Base-by-base conservation (phyloP, 1,139 yeast species). In the Nakaseomyces glabratus region DNA sequence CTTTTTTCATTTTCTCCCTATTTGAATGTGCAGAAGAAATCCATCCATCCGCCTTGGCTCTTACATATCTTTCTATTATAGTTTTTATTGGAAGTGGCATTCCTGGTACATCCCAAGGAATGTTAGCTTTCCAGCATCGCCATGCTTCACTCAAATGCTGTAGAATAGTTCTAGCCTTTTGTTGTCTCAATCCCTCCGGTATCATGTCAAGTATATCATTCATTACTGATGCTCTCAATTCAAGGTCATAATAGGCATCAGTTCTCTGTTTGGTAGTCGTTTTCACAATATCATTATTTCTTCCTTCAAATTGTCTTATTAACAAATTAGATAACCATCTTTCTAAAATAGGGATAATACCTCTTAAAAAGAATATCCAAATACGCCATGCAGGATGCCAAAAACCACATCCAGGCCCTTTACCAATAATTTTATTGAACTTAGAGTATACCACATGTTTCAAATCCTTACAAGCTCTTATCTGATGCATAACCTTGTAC, bases 301-400 rank as follows among this genome's bases (percentile, higher is more conserved):
- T 74, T 11, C 99, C 99, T 62, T 88, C 97, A 56, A 93, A 90
- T 55, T 88, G 98, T 46, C 99, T 73, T 1, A 94, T 81, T 28
- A 93, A 64, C 39, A 93, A 65, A 47, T 93, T 93, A 0, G 95
- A 95, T 18, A 93, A 63, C 98, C 98, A 93, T 57, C 96, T 66
- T 57, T 93, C 98, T 12, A 93, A 63, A 31, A 90, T 60, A 0
- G 99, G 98, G 20, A 86, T 80, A n/a, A 79, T 80, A 11, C 99
- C 99, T 49, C 98, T 67, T 61, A 90, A 61, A 57, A 90, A 90
- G 39, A 78, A 82, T 3, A 93, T 64, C 99, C 98, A 93, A 1
- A 88, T 93, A 47, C 96, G 68, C 98, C 98, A 90, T 1, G 95
- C 82, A 1, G 98, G 98, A 52, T 90, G 98, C 99, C 99, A 93